phyloP scores from a whole-genome alignment of 2,329 filamentous ascomycete species.

The Hypoxylon sp. region DNA sequence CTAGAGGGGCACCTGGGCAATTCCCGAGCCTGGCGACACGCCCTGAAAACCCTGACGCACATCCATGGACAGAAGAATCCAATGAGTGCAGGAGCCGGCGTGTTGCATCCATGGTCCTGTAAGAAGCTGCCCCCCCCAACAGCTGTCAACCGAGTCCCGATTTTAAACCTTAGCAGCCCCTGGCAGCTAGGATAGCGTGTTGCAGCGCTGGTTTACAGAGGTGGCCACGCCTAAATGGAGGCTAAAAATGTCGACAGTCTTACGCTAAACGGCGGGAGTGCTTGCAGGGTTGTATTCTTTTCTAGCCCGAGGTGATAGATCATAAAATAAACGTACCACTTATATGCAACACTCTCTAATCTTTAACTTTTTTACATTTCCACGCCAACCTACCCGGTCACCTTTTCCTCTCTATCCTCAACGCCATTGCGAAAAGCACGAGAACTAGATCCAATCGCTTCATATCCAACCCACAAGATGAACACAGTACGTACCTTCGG shows the following conservation, averaged over 20 bases:
- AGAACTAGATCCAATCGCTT: background rate
- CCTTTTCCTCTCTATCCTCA: background rate
- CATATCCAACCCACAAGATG: conserved; percentile 32
- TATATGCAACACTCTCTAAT: conserved; percentile 23
- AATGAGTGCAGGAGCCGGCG: conserved; percentile 23
- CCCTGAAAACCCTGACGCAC: conserved; percentile 9
- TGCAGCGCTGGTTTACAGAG: conserved; percentile 18
- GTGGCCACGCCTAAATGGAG: conserved; percentile 19
- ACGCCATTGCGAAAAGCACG: conserved; percentile 7
- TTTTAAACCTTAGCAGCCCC: background rate
- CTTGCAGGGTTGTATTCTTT: conserved; percentile 39
- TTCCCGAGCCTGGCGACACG: conserved; percentile 17
- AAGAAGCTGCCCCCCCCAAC: conserved; percentile 9
- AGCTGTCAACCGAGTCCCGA: conserved; percentile 10
- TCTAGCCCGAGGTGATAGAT: conserved; percentile 29
- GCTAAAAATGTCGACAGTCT: conserved; percentile 11
- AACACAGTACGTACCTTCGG: conserved; percentile 41
- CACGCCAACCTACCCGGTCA: conserved; percentile 16
- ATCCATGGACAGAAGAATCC: background rate
- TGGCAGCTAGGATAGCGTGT: conserved; percentile 14
- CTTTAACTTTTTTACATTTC: conserved; percentile 30
- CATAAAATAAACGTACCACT: conserved; percentile 37
- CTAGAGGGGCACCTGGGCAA: no score
- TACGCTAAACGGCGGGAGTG: conserved; percentile 40
- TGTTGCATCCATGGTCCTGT: conserved; percentile 11